A percentile compares a stretch with the other conserved stretches of the same genome.
These are phyloP conservation scores for Penicillium fuscoglaucum DNA, from an alignment of 2,329 filamentous ascomycete species.

Conservation along the genomic window DNA sequence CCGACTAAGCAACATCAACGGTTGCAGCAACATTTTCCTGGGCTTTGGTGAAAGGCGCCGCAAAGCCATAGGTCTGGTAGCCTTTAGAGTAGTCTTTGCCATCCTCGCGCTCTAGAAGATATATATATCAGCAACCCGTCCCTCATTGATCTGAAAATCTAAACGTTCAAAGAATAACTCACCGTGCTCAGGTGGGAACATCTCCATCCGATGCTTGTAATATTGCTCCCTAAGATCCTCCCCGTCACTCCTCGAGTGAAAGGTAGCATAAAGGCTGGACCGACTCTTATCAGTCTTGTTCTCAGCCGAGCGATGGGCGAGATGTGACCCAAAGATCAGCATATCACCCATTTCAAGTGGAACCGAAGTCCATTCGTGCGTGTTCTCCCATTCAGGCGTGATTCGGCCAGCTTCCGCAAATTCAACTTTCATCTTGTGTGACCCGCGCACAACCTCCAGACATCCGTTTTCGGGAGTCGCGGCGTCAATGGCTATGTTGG, in stretches of 20 bases:
- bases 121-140: background rate
- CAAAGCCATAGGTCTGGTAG: slow-evolving; percentile 27
- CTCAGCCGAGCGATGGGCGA: slow-evolving; percentile 27
- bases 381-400: slow-evolving; percentile 30
- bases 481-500: slow-evolving; percentile 36
- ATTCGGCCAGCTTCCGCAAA: slow-evolving; percentile 35
- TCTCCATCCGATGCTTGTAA: too few species aligned
- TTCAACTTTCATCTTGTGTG: slow-evolving; percentile 37
- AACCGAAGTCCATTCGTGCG: slow-evolving; percentile 34
- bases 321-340: slow-evolving; percentile 37
- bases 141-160: background rate
- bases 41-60: slow-evolving; percentile 23
- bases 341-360: slow-evolving; percentile 34
- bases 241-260: too few species aligned
- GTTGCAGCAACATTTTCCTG: background rate
- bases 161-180: too few species aligned
- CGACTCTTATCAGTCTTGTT: too few species aligned
- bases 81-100: slow-evolving; percentile 26
- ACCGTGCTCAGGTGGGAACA: too few species aligned
- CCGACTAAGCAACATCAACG: background rate
- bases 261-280: too few species aligned
- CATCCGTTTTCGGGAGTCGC: slow-evolving; percentile 36
- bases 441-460: slow-evolving; percentile 37
- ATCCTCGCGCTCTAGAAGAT: slow-evolving; percentile 19
- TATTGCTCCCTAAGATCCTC: too few species aligned